phyloP scores from a whole-genome alignment of 2,329 filamentous ascomycete genomes.

The Aureobasidium sp. region DNA sequence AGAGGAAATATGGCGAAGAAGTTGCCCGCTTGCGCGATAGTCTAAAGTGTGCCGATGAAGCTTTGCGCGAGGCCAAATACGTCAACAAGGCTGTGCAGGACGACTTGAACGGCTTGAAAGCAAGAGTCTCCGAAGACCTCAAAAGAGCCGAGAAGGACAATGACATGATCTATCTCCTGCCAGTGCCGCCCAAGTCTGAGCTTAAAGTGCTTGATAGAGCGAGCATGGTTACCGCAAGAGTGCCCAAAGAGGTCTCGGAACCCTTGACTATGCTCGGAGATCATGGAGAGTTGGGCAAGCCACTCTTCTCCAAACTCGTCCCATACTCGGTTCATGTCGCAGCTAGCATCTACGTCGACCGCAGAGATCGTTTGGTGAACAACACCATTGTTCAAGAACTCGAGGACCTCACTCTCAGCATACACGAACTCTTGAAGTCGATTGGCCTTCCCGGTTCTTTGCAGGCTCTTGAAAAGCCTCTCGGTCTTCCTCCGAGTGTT shows the following conservation, averaged over 20 bases:
- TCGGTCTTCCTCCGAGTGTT: slow-evolving; percentile 77
- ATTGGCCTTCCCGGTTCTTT: slow-evolving; percentile 85
- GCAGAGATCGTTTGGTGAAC: slow-evolving; percentile 82
- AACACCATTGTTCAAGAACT: slow-evolving; percentile 78
- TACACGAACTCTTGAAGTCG: slow-evolving; percentile 71
- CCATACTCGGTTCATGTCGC: slow-evolving; percentile 94
- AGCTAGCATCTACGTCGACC: slow-evolving; percentile 88
- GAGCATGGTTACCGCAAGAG: slow-evolving; percentile 73
- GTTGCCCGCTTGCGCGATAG: slow-evolving; percentile 79
- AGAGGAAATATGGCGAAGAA: slow-evolving; percentile 90
- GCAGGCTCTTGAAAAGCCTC: slow-evolving; percentile 88
- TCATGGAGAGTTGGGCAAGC: slow-evolving; percentile 69
- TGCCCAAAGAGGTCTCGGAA: slow-evolving; percentile 73
- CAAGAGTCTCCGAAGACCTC: slow-evolving; percentile 73
- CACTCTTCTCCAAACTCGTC: slow-evolving; percentile 83
- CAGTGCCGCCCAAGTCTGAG: slow-evolving; percentile 81
- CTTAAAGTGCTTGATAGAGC: slow-evolving; percentile 78
- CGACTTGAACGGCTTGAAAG: slow-evolving; percentile 77
- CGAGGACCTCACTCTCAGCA: slow-evolving; percentile 67
- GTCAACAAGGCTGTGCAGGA: slow-evolving; percentile 73
- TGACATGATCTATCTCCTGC: slow-evolving; percentile 82
- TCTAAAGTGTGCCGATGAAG: slow-evolving; percentile 73
- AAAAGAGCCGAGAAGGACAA: slow-evolving; percentile 95
- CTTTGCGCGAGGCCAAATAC: slow-evolving; percentile 73
- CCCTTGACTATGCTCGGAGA: slow-evolving; percentile 75